Conservation (phyloP, 495 filamentous ascomycete species). For the Tuber calosporum region DNA sequence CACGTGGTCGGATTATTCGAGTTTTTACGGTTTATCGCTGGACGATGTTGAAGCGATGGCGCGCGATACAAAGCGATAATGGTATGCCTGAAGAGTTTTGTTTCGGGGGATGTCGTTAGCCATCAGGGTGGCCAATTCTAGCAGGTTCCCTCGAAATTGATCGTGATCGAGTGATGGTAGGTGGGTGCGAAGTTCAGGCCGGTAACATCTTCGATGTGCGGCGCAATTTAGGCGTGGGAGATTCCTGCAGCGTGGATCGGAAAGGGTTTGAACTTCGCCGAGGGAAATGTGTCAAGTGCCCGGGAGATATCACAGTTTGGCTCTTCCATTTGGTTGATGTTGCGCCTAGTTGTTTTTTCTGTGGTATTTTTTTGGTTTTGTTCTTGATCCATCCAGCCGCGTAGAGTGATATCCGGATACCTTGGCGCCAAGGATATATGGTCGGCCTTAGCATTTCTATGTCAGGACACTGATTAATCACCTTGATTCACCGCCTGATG, state of each 20-base stretch:
- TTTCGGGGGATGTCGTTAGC: background rate
- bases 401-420: background rate
- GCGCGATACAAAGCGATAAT: background rate
- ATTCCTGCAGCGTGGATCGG: background rate
- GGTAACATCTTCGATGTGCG: background rate
- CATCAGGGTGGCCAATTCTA: background rate
- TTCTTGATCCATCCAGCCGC: background rate
- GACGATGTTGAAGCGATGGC: too few relatives aligned
- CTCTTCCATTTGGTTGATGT: background rate
- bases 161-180: background rate
- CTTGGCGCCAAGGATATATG: background rate
- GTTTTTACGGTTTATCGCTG: too few relatives aligned
- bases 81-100: background rate
- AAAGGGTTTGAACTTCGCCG: background rate
- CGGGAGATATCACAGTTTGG: background rate
- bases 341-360: background rate
- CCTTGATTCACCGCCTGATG: too few relatives aligned
- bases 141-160: background rate
- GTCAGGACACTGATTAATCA: background rate
- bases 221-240: background rate
- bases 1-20: too few relatives aligned
- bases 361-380: background rate
- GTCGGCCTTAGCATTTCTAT: background rate
- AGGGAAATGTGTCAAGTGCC: background rate
- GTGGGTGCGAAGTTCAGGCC: background rate